Evolutionary conservation across 371 early-diverging fungal genomes (phyloP), one percentile per base, ranked within the genome.

Genomic region (Homolaphlyctis polyrhiza): DNA sequence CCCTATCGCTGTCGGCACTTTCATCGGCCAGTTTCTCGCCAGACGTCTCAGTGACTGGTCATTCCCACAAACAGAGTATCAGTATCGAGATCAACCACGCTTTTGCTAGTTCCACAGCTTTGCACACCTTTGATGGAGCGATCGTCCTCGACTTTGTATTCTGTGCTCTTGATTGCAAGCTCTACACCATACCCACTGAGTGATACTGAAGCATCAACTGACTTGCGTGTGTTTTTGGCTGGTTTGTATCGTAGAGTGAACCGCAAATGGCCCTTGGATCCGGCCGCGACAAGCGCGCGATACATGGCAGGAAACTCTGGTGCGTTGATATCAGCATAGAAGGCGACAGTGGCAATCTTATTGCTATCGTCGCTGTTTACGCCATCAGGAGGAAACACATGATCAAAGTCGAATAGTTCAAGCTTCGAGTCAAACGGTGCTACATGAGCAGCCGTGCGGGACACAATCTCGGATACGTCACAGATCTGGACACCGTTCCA

Each of bases 101-200:
- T n/a, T n/a, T n/a, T n/a, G 14, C 45, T 45, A n/a, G 16, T 16
- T 45, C 45, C 14, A n/a, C 45, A 45, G 14, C 45, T 45, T 54
- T 28, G 32, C 54, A 32, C 54, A 33, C 30, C 32, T 54, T 54
- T 58, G 58, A 32, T 66, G 32, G 36, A 35, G 30, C 94, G 86
- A 71, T 97, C 97, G 64, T 97, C 97, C 30, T 88, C 87, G 8
- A 93, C 95, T 63, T 89, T 87, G 76, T 97, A 97, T 68, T 97
- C 97, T 6, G 94, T 92, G 60, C 86, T 93, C 74, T 97, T 97
- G 34, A 97, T 67, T 3, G 88, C 90, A 61, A 97, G 75, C 70
- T 93, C 94, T 1, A 92, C 94, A 14, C 95, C 94, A 69, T 93
- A 97, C 36, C 97, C 97, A 2, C 89, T 71, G 28, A 97, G 73